phyloP scores from a whole-genome alignment of 2,329 filamentous ascomycete species.

The Aspergillus bombycis region DNA sequence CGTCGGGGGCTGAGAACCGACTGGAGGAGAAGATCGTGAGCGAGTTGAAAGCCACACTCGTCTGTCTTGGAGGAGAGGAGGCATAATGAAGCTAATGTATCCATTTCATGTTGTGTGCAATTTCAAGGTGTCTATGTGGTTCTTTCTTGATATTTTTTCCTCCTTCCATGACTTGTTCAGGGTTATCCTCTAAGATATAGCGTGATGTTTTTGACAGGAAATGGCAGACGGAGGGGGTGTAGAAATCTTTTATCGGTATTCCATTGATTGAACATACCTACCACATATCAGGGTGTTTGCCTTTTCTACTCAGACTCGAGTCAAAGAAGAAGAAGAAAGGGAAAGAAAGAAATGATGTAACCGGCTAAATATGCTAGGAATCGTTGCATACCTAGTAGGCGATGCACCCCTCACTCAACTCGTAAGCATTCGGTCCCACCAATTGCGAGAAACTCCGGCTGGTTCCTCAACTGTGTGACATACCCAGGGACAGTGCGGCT shows the following conservation, averaged over 20 bases:
- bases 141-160: constrained; percentile 15
- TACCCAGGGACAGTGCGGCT: not conserved
- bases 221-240: not conserved
- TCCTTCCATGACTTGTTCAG: not conserved
- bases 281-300: not conserved
- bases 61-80: constrained; percentile 46
- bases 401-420: not conserved
- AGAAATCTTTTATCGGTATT: not conserved
- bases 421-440: not conserved
- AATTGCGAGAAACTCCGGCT: not conserved
- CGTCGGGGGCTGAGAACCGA: constrained; percentile 59
- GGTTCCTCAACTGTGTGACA: not conserved
- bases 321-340: no score
- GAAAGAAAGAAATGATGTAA: not conserved
- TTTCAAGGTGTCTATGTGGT: constrained; percentile 1
- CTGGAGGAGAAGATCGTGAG: constrained; percentile 76
- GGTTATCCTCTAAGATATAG: not conserved
- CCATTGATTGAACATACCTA: not conserved
- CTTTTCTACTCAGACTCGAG: not conserved
- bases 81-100: constrained; percentile 26
- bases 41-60: constrained; percentile 63
- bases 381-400: not conserved
- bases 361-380: not conserved
- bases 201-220: not conserved
- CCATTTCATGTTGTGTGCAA: constrained; percentile 3